phyloP scores from a whole-genome alignment of 441 rosid species.

The Pelargonium cotyledonis region DNA sequence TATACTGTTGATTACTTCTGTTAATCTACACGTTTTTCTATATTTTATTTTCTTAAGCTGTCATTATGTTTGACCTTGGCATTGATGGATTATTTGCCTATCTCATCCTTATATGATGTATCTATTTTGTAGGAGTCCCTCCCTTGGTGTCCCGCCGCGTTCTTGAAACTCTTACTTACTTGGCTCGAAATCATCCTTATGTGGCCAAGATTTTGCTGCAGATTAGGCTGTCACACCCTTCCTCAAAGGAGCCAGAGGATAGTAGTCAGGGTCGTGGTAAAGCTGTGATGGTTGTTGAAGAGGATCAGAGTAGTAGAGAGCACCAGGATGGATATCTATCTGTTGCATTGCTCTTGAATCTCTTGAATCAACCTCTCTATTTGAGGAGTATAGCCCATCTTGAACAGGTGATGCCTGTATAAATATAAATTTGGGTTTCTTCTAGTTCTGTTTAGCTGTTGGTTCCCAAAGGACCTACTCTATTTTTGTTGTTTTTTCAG shows the following conservation, averaged over 20 bases:
- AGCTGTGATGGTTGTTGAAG: conserved; percentile 56
- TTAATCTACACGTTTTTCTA: neutral
- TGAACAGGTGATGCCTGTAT: conserved; percentile 60
- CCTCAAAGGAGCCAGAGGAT: conserved; percentile 31
- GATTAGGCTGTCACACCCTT: conserved; percentile 51
- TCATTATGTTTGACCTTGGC: conserved; percentile 7
- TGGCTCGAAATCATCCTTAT: conserved; percentile 80
- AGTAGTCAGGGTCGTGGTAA: conserved; percentile 59
- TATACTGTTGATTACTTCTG: neutral
- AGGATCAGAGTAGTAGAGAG: conserved; percentile 31
- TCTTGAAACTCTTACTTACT: conserved; percentile 80
- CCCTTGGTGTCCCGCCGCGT: conserved; percentile 89
- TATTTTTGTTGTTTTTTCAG: conserved; percentile 36
- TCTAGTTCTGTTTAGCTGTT: conserved; percentile 8
- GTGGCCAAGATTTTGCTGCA: conserved; percentile 83
- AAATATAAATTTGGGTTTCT: conserved; percentile 7
- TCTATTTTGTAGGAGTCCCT: conserved; percentile 64
- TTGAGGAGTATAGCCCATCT: conserved; percentile 93
- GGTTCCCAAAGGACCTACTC: conserved; percentile 8
- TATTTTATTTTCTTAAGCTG: neutral
- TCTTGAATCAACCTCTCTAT: conserved; percentile 89
- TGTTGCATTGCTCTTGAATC: conserved; percentile 73
- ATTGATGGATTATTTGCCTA: neutral
- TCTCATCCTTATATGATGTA: conserved; percentile 2
- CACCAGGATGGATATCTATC: conserved; percentile 47